Evolutionary conservation across 139 green algal genomes (phyloP).

Genomic region (Volvox reticuliferus): DNA sequence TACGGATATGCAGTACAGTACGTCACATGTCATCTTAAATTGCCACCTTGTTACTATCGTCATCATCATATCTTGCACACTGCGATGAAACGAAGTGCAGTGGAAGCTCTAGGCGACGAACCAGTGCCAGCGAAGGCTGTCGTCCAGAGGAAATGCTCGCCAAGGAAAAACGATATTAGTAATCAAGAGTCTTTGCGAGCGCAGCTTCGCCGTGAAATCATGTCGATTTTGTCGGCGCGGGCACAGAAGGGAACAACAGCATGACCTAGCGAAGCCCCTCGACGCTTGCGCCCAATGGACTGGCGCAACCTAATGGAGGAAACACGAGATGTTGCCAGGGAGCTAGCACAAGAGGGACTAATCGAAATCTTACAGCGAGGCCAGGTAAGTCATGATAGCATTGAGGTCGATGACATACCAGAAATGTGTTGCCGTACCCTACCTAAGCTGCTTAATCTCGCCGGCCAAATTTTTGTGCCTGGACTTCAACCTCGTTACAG

Average conservation of each 20-base stretch:
- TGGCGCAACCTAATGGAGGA: slow-evolving; percentile 40
- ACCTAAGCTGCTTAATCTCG: not conserved
- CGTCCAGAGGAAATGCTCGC: too few species aligned
- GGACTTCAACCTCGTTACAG: not conserved
- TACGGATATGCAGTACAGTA: too few species aligned
- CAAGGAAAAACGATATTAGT: too few species aligned
- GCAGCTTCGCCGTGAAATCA: not conserved
- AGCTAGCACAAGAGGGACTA: slow-evolving; percentile 21
- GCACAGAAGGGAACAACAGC: not conserved
- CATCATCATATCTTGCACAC: too few species aligned
- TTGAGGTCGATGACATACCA: not conserved
- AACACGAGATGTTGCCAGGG: slow-evolving; percentile 17
- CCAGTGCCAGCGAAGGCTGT: too few species aligned
- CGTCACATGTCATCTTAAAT: too few species aligned
- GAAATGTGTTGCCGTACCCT: not conserved
- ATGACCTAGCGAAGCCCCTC: slow-evolving; percentile 23
- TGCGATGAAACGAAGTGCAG: too few species aligned
- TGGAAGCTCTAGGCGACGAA: too few species aligned
- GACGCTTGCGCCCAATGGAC: slow-evolving; percentile 6
- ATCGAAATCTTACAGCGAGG: slow-evolving; percentile 41
- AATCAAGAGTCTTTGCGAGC: not conserved
- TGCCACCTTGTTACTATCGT: too few species aligned
- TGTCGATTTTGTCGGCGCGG: not conserved
- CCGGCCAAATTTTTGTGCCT: not conserved
- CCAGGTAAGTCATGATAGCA: slow-evolving; percentile 1